Evolutionary conservation across 1,284 basidiomycete genomes (phyloP).

Genomic region (Testicularia cyperi): DNA sequence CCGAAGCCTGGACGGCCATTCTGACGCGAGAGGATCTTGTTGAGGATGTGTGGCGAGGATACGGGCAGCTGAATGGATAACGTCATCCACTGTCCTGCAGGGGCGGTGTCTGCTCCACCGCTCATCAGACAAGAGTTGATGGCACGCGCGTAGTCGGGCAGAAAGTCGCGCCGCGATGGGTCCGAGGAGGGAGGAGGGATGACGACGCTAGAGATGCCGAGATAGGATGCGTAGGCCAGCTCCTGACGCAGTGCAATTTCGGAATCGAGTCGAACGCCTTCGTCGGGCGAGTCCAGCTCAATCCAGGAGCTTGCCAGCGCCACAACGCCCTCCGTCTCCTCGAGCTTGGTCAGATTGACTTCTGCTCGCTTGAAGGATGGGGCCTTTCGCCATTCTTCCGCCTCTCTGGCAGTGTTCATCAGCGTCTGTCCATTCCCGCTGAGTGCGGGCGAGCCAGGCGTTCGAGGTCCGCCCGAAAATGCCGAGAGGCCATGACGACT

Average conservation of each 20-base stretch:
- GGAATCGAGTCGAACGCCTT: constrained; percentile 91
- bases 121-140: constrained; percentile 62
- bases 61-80: constrained; percentile 53
- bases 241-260: constrained; percentile 94
- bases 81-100: constrained; percentile 46
- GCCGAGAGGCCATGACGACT: constrained; percentile 37
- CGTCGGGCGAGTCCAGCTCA: constrained; percentile 86
- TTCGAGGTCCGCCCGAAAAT: constrained; percentile 5
- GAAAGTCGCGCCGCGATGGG: constrained; percentile 66
- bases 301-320: constrained; percentile 88
- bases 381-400: constrained; percentile 82
- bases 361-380: constrained; percentile 80
- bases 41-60: constrained; percentile 44
- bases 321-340: constrained; percentile 78
- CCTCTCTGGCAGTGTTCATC: constrained; percentile 64
- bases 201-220: constrained; percentile 80
- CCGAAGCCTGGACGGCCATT: constrained; percentile 12
- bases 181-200: constrained; percentile 83
- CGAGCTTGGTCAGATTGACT: constrained; percentile 81
- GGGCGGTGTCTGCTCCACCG: constrained; percentile 42
- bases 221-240: constrained; percentile 86
- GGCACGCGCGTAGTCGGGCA: constrained; percentile 88
- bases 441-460: constrained; percentile 13
- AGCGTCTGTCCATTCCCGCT: constrained; percentile 4
- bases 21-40: constrained; percentile 42